Evolutionary conservation across 305 asterid species (phyloP).

Genomic region (Ruellia speciosa): DNA sequence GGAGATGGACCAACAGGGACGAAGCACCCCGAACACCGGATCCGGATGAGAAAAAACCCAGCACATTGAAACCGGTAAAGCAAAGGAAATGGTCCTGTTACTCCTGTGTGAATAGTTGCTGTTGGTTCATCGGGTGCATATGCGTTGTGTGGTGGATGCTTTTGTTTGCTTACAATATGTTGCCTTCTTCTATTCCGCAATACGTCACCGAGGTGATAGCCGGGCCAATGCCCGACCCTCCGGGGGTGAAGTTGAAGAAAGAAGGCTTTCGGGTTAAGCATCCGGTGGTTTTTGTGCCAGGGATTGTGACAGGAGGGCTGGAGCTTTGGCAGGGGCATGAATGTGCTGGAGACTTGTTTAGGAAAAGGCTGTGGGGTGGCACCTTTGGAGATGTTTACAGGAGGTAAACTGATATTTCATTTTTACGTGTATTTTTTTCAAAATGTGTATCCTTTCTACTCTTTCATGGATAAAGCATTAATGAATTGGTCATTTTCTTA

Average conservation of each 20-base stretch:
- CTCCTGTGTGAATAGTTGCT: constrained; percentile 39
- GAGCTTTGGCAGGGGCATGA: constrained; percentile 89
- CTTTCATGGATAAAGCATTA: no score
- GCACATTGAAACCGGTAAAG: neutral
- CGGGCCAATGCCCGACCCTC: constrained; percentile 90
- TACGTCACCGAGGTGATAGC: constrained; percentile 72
- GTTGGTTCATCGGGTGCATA: constrained; percentile 72
- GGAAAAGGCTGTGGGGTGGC: constrained; percentile 16
- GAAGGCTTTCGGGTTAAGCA: constrained; percentile 72
- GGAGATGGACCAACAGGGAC: neutral
- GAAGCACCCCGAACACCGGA: neutral
- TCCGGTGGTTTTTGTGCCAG: constrained; percentile 86
- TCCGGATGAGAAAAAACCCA: neutral
- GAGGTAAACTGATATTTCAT: constrained; percentile 3
- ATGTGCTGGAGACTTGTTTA: constrained; percentile 37
- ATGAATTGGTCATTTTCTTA: no score
- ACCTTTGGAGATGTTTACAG: constrained; percentile 11
- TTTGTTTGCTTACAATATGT: constrained; percentile 56
- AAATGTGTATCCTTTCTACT: no score
- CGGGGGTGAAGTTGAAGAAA: constrained; percentile 63
- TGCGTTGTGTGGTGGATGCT: constrained; percentile 76
- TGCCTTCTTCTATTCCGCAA: constrained; percentile 86
- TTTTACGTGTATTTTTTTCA: no score
- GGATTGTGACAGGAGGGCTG: constrained; percentile 83
- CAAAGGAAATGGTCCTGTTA: constrained; percentile 55